Evolutionary conservation across 805 yeast genomes (phyloP).

Genomic region (Huiozyma sinensis): DNA sequence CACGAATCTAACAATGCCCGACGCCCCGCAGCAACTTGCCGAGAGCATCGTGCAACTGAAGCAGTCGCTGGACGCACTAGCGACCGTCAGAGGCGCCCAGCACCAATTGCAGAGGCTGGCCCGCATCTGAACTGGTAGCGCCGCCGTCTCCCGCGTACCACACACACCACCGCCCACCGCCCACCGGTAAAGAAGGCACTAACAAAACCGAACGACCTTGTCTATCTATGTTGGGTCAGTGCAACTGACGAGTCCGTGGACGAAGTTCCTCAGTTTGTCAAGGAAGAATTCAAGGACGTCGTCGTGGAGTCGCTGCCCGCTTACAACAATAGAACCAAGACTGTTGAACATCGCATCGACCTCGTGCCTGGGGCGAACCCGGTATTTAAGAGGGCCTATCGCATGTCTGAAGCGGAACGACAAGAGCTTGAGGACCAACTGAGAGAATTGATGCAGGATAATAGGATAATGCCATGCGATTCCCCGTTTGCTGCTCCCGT

Average conservation of each 20-base stretch:
- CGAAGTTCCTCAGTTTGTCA: neutral
- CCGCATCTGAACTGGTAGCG: too few species aligned
- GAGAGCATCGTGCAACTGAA: too few species aligned
- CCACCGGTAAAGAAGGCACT: too few species aligned
- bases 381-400: neutral
- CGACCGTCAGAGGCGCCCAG: too few species aligned
- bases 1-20: too few species aligned
- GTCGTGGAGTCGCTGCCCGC: neutral
- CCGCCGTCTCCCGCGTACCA: neutral
- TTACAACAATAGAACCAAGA: neutral
- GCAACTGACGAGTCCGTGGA: neutral
- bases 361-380: neutral
- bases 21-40: too few species aligned
- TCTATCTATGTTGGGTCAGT: neutral
- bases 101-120: too few species aligned
- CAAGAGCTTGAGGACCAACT: neutral
- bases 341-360: neutral
- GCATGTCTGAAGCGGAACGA: neutral
- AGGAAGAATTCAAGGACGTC: neutral
- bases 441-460: neutral
- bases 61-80: too few species aligned
- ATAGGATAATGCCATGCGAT: slow-evolving; percentile 4
- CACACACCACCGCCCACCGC: neutral
- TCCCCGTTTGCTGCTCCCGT: slow-evolving; percentile 10
- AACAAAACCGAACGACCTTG: neutral